Evolutionary conservation across 108 stramenopile genomes (phyloP).

Genomic region (Pinguiococcus pyrenoidosus): DNA sequence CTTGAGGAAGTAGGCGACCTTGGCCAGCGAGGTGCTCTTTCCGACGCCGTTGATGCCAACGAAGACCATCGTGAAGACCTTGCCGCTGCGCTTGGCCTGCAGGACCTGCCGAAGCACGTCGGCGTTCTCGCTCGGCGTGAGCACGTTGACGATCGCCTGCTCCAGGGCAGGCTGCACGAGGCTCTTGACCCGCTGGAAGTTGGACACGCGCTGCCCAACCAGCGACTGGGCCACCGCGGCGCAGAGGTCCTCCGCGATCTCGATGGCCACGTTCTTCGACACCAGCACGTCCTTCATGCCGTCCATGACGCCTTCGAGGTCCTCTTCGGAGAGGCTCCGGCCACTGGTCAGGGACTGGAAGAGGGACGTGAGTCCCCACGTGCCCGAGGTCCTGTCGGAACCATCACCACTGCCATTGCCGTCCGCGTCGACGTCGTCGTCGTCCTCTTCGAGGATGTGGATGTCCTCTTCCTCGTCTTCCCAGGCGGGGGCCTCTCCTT

Average conservation of each 20-base stretch:
- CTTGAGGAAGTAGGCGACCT: conserved; percentile 47
- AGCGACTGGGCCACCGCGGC: conserved; percentile 28
- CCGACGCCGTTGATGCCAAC: conserved; percentile 86
- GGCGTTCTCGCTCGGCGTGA: conserved; percentile 24
- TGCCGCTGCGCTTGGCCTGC: neutral
- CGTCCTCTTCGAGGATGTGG: conserved; percentile 23
- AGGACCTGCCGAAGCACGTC: conserved; percentile 20
- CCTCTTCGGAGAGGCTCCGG: conserved; percentile 14
- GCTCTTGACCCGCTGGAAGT: conserved; percentile 7
- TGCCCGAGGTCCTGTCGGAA: conserved; percentile 42
- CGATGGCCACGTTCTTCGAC: conserved; percentile 72
- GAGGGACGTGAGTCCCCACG: neutral
- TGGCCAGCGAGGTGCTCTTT: conserved; percentile 39
- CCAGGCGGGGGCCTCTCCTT: conserved; percentile 59
- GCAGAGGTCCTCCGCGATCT: conserved; percentile 49
- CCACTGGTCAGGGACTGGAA: conserved; percentile 1
- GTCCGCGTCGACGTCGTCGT: conserved; percentile 20
- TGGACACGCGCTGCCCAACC: conserved; percentile 8
- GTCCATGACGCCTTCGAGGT: conserved; percentile 50
- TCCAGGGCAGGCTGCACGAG: conserved; percentile 25
- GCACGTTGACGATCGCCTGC: conserved; percentile 26
- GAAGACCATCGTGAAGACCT: conserved; percentile 45
- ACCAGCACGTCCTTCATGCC: conserved; percentile 65
- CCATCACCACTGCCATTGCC: conserved; percentile 30
- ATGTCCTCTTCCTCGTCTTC: conserved; percentile 45